A percentile compares a stretch with the other conserved stretches of the same genome.
phyloP scores from a whole-genome alignment of 2,329 filamentous ascomycete genomes.

The Fusarium torreyae region DNA sequence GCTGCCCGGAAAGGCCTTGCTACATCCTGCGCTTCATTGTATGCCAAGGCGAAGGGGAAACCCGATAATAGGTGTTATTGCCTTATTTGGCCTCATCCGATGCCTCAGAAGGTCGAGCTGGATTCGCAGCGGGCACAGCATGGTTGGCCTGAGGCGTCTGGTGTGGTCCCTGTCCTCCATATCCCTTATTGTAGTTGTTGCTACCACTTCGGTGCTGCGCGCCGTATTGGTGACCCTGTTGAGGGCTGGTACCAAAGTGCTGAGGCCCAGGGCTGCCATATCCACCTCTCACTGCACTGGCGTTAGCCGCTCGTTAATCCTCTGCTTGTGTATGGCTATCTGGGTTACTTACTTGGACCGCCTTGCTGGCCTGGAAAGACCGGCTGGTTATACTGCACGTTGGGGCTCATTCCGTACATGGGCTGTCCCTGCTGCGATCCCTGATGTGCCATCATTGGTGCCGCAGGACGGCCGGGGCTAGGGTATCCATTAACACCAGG shows the following conservation, averaged over 20 bases:
- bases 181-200: conserved; percentile 69
- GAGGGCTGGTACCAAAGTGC: conserved; percentile 76
- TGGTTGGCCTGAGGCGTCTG: conserved; percentile 57
- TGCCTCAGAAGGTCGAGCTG: conserved; percentile 55
- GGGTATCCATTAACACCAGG: conserved; percentile 84
- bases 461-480: conserved; percentile 84
- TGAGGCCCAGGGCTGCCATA: conserved; percentile 73
- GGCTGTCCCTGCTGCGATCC: conserved; percentile 92
- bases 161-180: conserved; percentile 62
- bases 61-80: conserved; percentile 25
- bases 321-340: conserved; percentile 16
- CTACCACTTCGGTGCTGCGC: conserved; percentile 70
- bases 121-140: conserved; percentile 54
- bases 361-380: conserved; percentile 78
- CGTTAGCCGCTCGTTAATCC: conserved; percentile 56
- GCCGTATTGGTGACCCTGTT: conserved; percentile 75
- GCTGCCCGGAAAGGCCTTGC: conserved; percentile 42
- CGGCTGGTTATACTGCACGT: conserved; percentile 81
- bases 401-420: conserved; percentile 82
- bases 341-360: conserved; percentile 77
- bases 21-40: conserved; percentile 45
- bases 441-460: conserved; percentile 95
- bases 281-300: conserved; percentile 70
- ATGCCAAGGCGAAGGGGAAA: conserved; percentile 28
- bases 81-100: conserved; percentile 63